Evolutionary conservation across 352 stramenopile species (phyloP).

Genomic region (Globisporangium middletonii): DNA sequence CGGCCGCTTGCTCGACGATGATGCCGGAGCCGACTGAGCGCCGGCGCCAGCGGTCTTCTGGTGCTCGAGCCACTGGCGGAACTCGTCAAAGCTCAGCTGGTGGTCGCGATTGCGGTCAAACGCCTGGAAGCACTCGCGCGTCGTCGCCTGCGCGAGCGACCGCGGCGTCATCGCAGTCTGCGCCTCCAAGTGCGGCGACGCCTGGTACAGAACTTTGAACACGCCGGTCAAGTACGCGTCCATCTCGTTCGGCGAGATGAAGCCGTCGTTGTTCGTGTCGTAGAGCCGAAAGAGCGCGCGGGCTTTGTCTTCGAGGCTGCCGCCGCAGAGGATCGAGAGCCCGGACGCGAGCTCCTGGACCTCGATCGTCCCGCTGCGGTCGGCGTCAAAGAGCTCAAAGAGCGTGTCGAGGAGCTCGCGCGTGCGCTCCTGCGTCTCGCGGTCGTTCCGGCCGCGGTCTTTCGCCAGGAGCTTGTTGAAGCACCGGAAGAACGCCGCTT

Average conservation of each 20-base stretch:
- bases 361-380: slow-evolving; percentile 79
- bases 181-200: slow-evolving; percentile 46
- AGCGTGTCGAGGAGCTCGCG: slow-evolving; percentile 59
- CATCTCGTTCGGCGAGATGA: slow-evolving; percentile 81
- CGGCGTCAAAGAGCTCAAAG: slow-evolving; percentile 77
- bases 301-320: slow-evolving; percentile 61
- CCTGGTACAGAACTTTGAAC: slow-evolving; percentile 86
- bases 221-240: slow-evolving; percentile 72
- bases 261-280: slow-evolving; percentile 77
- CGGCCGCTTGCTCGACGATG: not conserved
- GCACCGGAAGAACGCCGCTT: slow-evolving; percentile 70
- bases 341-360: slow-evolving; percentile 80
- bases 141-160: slow-evolving; percentile 70
- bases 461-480: slow-evolving; percentile 78
- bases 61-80: slow-evolving; percentile 64
- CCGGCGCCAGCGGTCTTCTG: slow-evolving; percentile 25
- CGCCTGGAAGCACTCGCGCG: slow-evolving; percentile 62
- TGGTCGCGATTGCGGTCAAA: slow-evolving; percentile 78
- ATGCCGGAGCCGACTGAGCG: not conserved
- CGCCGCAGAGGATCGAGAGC: slow-evolving; percentile 85
- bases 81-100: slow-evolving; percentile 78
- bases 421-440: slow-evolving; percentile 33
- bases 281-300: slow-evolving; percentile 81
- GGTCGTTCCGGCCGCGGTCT: slow-evolving; percentile 25
- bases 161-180: slow-evolving; percentile 51